Evolutionary conservation across 345 rosid species (phyloP).

Genomic region (Aurinia saxatilis): DNA sequence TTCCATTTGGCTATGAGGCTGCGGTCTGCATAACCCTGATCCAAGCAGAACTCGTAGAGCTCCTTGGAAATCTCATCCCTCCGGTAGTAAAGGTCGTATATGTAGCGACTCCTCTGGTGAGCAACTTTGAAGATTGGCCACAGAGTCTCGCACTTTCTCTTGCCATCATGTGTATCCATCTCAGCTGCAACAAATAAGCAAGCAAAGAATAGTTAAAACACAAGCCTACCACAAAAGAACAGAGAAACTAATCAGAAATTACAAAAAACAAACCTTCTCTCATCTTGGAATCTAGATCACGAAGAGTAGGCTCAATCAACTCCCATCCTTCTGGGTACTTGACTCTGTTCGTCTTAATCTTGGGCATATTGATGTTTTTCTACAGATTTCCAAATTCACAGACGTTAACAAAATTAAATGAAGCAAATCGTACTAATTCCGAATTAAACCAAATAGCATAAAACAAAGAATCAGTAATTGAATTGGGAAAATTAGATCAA

Average conservation of each 20-base stretch:
- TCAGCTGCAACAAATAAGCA: constrained; percentile 46
- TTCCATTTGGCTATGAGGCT: constrained; percentile 72
- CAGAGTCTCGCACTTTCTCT: constrained; percentile 69
- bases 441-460: too few species aligned
- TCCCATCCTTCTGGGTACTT: constrained; percentile 79
- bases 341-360: constrained; percentile 61
- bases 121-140: constrained; percentile 81
- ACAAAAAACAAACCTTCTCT: constrained; percentile 49
- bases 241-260: neutral
- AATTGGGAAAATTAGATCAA: too few species aligned
- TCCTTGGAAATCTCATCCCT: constrained; percentile 70
- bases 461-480: too few species aligned
- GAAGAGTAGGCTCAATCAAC: constrained; percentile 70
- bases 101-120: constrained; percentile 68
- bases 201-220: neutral
- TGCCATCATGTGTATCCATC: constrained; percentile 70
- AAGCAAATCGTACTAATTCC: too few species aligned
- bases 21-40: constrained; percentile 61
- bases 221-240: neutral
- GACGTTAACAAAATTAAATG: neutral
- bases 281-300: constrained; percentile 63
- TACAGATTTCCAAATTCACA: neutral
- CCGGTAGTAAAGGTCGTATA: constrained; percentile 61
- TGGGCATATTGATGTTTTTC: constrained; percentile 54
- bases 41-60: constrained; percentile 69